Conservation (phyloP, 768 basidiomycete species). For the Trametes punicea region DNA sequence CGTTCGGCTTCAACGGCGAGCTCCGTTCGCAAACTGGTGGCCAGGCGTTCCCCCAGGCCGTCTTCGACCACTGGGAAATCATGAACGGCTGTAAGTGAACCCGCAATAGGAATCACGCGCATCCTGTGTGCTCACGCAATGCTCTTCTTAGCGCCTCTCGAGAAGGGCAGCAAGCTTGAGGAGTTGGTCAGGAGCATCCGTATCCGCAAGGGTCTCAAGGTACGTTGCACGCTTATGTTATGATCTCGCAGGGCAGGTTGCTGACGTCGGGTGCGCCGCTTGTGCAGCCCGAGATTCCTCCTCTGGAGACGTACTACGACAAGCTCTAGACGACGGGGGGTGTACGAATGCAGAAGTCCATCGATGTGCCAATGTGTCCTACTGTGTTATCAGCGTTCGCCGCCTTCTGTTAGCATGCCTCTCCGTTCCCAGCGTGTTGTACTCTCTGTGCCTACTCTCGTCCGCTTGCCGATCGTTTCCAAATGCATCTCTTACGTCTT, state of each 20-base stretch:
- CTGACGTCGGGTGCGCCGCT: conserved; percentile 5
- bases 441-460: conserved; percentile 9
- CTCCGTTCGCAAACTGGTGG: conserved; percentile 90
- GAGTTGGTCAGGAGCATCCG: conserved; percentile 80
- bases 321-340: conserved; percentile 43
- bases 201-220: conserved; percentile 93
- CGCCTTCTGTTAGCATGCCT: conserved; percentile 20
- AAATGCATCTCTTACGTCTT: conserved; percentile 22
- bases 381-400: conserved; percentile 23
- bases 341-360: conserved; percentile 24
- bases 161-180: conserved; percentile 91
- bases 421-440: conserved; percentile 19
- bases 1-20: conserved; percentile 97
- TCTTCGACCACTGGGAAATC: conserved; percentile 90
- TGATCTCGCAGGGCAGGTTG: background rate
- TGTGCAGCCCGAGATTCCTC: conserved; percentile 76
- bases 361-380: conserved; percentile 21
- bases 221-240: conserved; percentile 26
- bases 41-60: conserved; percentile 97
- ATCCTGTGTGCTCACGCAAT: conserved; percentile 14
- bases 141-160: conserved; percentile 57
- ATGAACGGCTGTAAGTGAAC: conserved; percentile 72
- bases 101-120: background rate
- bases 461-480: conserved; percentile 8
- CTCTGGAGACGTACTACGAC: conserved; percentile 91